A percentile compares a stretch with the other conserved stretches of the same genome.
phyloP scores from a whole-genome alignment of 345 rosid species.

The Arabidopsis suecica region DNA sequence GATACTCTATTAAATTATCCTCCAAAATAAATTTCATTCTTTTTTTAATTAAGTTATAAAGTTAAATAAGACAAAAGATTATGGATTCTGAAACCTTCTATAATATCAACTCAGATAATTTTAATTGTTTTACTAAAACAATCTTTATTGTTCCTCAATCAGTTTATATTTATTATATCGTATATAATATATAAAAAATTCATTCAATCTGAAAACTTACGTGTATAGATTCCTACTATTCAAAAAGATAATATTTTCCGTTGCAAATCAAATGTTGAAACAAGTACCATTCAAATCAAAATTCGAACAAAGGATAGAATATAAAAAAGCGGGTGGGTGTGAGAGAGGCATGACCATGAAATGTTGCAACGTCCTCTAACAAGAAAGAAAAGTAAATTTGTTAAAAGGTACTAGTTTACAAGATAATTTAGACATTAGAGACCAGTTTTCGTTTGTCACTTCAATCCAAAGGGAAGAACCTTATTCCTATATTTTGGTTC shows the following conservation, averaged over 20 bases:
- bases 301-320: conserved; percentile 25
- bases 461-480: conserved; percentile 30
- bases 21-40: too few species aligned
- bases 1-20: too few species aligned
- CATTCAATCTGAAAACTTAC: background rate
- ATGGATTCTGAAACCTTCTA: too few species aligned
- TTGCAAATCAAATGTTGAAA: conserved; percentile 28
- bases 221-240: conserved; percentile 18
- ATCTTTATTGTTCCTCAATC: too few species aligned
- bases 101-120: too few species aligned
- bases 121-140: too few species aligned
- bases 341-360: conserved; percentile 39
- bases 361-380: conserved; percentile 39
- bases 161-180: too few species aligned
- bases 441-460: conserved; percentile 31
- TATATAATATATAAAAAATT: background rate
- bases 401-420: conserved; percentile 7
- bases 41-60: too few species aligned
- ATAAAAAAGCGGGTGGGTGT: conserved; percentile 26
- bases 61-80: too few species aligned
- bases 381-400: background rate
- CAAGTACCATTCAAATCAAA: conserved; percentile 39
- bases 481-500: conserved; percentile 32
- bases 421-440: conserved; percentile 18
- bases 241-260: background rate